Percentiles rank a stretch among this genome's conserved stretches.
Conservation (phyloP, 306 rosid species). For the Glycyrrhiza uralensis region DNA sequence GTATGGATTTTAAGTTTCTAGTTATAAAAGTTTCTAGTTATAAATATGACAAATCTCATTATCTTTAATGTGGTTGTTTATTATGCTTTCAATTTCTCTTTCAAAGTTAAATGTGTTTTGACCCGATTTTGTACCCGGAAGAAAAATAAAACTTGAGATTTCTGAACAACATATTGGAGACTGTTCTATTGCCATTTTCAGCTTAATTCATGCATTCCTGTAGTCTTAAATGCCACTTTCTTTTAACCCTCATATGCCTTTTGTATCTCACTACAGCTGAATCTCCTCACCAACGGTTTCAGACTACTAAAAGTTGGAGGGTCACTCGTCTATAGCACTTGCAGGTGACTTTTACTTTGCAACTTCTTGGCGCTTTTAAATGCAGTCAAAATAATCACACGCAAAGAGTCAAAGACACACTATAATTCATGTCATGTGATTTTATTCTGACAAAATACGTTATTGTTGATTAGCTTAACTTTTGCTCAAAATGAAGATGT, state of each 20-base stretch:
- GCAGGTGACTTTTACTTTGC: slow-evolving; percentile 60
- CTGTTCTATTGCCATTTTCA: not conserved
- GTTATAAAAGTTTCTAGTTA: not conserved
- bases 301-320: slow-evolving; percentile 78
- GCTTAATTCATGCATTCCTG: not conserved
- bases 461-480: slow-evolving; percentile 55
- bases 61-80: not conserved
- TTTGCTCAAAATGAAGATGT: slow-evolving; percentile 86
- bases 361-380: slow-evolving; percentile 2
- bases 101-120: not conserved
- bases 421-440: not conserved
- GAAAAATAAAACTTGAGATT: not conserved
- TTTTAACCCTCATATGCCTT: not conserved
- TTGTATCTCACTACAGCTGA: slow-evolving; percentile 54
- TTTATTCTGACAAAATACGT: slow-evolving; percentile 7
- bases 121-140: not conserved
- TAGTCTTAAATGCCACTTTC: not conserved
- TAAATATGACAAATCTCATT: slow-evolving; percentile 6
- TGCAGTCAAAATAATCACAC: not conserved
- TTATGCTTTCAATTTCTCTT: not conserved
- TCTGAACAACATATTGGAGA: not conserved
- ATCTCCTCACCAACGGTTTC: slow-evolving; percentile 84
- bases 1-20: not conserved
- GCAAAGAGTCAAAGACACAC: not conserved
- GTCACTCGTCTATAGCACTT: slow-evolving; percentile 84